These are phyloP conservation scores for Cladophialophora bantiana DNA, from an alignment of 2,329 filamentous ascomycete species.

Conservation along the genomic window DNA sequence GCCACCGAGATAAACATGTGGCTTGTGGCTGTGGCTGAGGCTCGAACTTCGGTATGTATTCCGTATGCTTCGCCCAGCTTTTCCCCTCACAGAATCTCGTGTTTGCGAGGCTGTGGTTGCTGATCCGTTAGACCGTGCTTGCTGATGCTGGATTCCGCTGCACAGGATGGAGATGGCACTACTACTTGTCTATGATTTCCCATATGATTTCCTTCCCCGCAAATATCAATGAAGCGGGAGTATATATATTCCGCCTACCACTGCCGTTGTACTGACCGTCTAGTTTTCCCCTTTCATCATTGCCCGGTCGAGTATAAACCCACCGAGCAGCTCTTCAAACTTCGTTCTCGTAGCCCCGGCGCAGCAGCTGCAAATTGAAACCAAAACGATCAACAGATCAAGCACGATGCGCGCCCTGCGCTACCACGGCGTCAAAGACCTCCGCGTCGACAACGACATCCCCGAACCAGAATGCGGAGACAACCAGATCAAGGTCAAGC, in stretches of 20 bases:
- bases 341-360: background rate
- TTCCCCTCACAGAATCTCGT: conserved; percentile 9
- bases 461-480: conserved; percentile 51
- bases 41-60: background rate
- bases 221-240: background rate
- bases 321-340: too few relatives aligned
- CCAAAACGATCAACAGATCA: background rate
- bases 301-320: too few relatives aligned
- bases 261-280: background rate
- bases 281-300: background rate
- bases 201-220: background rate
- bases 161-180: background rate
- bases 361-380: background rate
- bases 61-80: background rate
- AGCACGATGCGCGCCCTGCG: conserved; percentile 47
- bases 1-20: conserved; percentile 22
- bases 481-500: conserved; percentile 56
- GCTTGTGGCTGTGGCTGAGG: conserved; percentile 3
- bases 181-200: background rate
- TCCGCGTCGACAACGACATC: conserved; percentile 47
- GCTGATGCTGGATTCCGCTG: background rate
- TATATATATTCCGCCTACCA: background rate
- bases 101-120: background rate
- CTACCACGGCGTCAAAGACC: conserved; percentile 47
- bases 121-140: conserved; percentile 16